Conservation (phyloP, 2,329 filamentous ascomycete species). For the Hymenoscyphus scutula region DNA sequence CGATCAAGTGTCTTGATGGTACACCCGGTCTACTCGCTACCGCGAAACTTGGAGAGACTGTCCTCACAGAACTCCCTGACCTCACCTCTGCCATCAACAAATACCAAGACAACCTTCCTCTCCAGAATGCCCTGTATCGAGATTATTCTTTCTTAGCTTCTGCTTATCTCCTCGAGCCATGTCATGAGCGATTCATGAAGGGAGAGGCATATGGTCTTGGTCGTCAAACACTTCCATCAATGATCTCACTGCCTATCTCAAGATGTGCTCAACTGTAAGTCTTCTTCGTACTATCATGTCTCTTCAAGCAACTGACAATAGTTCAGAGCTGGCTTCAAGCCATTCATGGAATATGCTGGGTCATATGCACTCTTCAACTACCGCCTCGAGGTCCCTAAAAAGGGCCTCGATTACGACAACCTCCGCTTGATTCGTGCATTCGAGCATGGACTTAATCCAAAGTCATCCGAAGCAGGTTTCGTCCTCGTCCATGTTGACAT, state of each 20-base stretch:
- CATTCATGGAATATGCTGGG: conserved; percentile 84
- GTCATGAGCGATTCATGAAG: conserved; percentile 70
- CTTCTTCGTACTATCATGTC: neutral
- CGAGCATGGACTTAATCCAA: conserved; percentile 81
- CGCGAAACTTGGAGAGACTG: conserved; percentile 70
- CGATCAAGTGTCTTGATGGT: conserved; percentile 72
- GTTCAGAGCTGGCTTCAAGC: conserved; percentile 69
- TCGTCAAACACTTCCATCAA: conserved; percentile 67
- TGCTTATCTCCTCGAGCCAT: conserved; percentile 87
- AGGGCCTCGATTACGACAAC: conserved; percentile 61
- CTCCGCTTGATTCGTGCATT: conserved; percentile 87
- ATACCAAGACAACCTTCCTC: conserved; percentile 68
- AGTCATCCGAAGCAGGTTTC: conserved; percentile 89
- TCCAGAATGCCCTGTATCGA: conserved; percentile 83
- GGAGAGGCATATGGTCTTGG: conserved; percentile 77
- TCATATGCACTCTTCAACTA: conserved; percentile 70
- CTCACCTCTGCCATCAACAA: conserved; percentile 70
- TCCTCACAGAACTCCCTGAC: conserved; percentile 73
- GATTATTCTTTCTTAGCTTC: conserved; percentile 92
- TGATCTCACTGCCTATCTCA: conserved; percentile 78
- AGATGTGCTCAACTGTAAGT: conserved; percentile 83
- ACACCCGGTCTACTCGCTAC: conserved; percentile 73
- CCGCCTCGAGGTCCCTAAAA: conserved; percentile 54
- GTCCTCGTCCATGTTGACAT: conserved; percentile 96
- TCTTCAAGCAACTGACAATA: neutral